Evolutionary conservation across 139 green algal genomes (phyloP).

Genomic region (Coccomyxa sp.): DNA sequence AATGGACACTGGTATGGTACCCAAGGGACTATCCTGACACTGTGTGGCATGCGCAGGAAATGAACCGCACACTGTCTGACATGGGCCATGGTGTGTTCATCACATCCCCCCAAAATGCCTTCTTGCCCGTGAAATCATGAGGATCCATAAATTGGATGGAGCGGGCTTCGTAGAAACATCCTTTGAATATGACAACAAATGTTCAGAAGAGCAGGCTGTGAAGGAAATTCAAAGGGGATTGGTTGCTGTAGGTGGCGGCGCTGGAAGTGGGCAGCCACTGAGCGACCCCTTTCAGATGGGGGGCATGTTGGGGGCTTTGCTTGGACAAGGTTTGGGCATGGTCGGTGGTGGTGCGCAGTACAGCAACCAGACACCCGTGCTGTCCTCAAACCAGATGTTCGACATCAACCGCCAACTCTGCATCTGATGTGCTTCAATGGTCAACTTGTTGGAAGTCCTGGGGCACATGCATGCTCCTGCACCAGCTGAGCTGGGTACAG

Average conservation of each 20-base stretch:
- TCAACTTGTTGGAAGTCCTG: no score
- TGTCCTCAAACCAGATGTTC: constrained; percentile 47
- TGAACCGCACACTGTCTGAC: neutral
- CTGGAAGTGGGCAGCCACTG: neutral
- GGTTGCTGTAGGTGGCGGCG: no score
- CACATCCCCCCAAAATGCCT: neutral
- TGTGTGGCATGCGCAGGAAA: neutral
- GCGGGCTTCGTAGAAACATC: no score
- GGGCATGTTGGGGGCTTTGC: constrained; percentile 24
- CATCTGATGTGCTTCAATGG: constrained; percentile 5
- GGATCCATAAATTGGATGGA: no score
- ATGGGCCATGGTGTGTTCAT: neutral
- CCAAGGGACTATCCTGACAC: neutral
- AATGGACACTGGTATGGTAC: neutral
- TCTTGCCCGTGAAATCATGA: no score
- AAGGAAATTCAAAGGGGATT: no score
- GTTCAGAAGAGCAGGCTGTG: no score
- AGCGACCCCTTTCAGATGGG: neutral
- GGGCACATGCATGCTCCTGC: no score
- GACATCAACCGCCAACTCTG: constrained; percentile 27
- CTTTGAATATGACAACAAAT: no score
- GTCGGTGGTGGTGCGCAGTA: neutral
- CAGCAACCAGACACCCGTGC: constrained; percentile 45
- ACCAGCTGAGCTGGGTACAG: no score
- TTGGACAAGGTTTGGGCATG: constrained; percentile 2